Evolutionary conservation across 1,284 basidiomycete genomes (phyloP).

Genomic region (Cystobasidiaceae sp.): DNA sequence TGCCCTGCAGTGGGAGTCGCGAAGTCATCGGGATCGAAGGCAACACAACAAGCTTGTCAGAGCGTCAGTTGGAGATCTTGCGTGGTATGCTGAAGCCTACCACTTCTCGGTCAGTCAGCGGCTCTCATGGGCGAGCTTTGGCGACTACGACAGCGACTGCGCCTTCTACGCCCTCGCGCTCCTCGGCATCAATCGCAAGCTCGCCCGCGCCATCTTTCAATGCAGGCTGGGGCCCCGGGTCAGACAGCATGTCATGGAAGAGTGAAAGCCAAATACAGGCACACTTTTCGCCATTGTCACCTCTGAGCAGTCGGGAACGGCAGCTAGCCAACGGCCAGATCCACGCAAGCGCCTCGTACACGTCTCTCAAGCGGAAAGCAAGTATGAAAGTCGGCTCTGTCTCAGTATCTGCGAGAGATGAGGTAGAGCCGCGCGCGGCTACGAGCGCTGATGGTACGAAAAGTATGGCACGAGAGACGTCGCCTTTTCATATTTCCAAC

Average conservation of each 20-base stretch:
- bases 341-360: too few species aligned
- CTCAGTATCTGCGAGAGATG: too few species aligned
- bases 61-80: constrained; percentile 54
- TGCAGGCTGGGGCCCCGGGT: background rate
- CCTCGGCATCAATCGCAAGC: background rate
- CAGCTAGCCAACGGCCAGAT: too few species aligned
- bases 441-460: too few species aligned
- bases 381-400: too few species aligned
- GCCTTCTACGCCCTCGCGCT: background rate
- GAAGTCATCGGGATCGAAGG: constrained; percentile 31
- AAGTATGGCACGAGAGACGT: background rate
- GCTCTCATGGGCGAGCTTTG: background rate
- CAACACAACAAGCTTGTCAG: constrained; percentile 46
- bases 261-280: too few species aligned
- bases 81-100: constrained; percentile 55
- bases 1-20: constrained; percentile 8
- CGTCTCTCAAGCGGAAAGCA: too few species aligned
- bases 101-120: constrained; percentile 43
- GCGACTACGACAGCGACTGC: background rate
- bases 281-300: background rate
- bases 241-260: background rate
- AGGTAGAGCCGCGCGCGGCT: too few species aligned
- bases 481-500: constrained; percentile 11
- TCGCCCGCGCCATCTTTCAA: background rate
- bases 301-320: background rate